Evolutionary conservation across 768 basidiomycete species (phyloP), one percentile per base, ranked within the genome.

Genomic region (Butyriboletus loyo): DNA sequence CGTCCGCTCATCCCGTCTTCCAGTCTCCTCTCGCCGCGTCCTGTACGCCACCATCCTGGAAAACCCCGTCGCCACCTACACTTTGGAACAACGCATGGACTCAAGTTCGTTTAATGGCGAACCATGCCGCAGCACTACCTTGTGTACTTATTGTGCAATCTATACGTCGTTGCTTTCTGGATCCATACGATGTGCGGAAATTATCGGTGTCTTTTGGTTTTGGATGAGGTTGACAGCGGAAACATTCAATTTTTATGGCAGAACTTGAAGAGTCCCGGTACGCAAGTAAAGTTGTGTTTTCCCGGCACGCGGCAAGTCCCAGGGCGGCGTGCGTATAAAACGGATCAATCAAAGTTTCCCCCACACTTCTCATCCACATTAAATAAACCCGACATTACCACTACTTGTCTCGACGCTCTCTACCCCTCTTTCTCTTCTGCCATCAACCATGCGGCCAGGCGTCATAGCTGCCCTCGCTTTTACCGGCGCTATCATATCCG

Each of bases 61-160:
- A n/a, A n/a, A n/a, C n/a, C n/a, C n/a, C n/a, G n/a, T n/a, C n/a
- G n/a, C n/a, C n/a, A n/a, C n/a, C n/a, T n/a, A n/a, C n/a, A n/a
- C n/a, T n/a, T n/a, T n/a, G n/a, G n/a, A n/a, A n/a, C n/a, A n/a
- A n/a, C n/a, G n/a, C n/a, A n/a, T n/a, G n/a, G n/a, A n/a, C n/a
- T n/a, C n/a, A n/a, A n/a, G n/a, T n/a, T n/a, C n/a, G 70, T 69
- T 69, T 69, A 69, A 69, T 69, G 70, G 68, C 62, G 58, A 62
- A 60, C 53, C 56, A 59, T 59, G 70, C 59, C 60, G 70, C 68
- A 72, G 68, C 70, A 70, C 64, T 63, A 72, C 60, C 51, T 64
- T 58, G 59, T 70, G 68, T 70, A 72, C 70, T 72, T 71, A 70
- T 71, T 71, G 72, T 70, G 66, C 68, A 69, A 69, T 71, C 58